Evolutionary conservation across 176 grass and related monocot species (phyloP), one percentile per base, ranked within the genome.

Genomic region (Eleusine coracana): DNA sequence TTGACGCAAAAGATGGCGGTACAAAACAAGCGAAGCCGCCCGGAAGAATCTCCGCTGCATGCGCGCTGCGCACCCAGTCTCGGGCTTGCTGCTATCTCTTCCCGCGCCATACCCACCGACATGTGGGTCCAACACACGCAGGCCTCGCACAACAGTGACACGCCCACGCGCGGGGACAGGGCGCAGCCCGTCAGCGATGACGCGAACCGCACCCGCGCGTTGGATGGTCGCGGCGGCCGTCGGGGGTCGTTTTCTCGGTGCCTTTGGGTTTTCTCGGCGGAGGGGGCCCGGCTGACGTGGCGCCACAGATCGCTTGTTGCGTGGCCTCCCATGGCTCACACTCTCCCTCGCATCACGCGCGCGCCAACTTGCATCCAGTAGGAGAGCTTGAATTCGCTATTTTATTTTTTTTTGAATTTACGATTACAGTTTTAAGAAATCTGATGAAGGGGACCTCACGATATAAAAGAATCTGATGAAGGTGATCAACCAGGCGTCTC

Each of bases 101-200:
- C 1, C 31, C 31, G 31, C 31, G 31, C 31, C 31, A 34, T 34
- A n/a, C 31, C 31, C 31, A 15, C 75, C 6, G 86, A 72, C 56
- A 6, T 7, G 65, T 62, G 54, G 79, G 86, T 0, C 79, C 55
- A 0, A 1, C 0, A 1, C 0, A 0, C 0, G 0, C 1, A 0
- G 0, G 21, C 3, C 73, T 79, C 51, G 0, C 85, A 0, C 52
- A 51, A 76, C 73, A 46, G 44, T 46, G 50, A 51, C 0, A 7
- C 13, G 2, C 49, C 12, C 49, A 9, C 8, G 23, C 7, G 18
- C 1, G 36, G n/a, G n/a, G 2, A 31, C 9, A 16, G 7, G 13
- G 4, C 44, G 29, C 9, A 10, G 10, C 49, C 15, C 13, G 62
- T 68, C 77, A 75, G 8, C 3, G 1, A 27, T 87, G 85, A 87